These are phyloP conservation scores for Xylaria telfairii DNA, from an alignment of 495 filamentous ascomycete genomes.

Conservation along the genomic window DNA sequence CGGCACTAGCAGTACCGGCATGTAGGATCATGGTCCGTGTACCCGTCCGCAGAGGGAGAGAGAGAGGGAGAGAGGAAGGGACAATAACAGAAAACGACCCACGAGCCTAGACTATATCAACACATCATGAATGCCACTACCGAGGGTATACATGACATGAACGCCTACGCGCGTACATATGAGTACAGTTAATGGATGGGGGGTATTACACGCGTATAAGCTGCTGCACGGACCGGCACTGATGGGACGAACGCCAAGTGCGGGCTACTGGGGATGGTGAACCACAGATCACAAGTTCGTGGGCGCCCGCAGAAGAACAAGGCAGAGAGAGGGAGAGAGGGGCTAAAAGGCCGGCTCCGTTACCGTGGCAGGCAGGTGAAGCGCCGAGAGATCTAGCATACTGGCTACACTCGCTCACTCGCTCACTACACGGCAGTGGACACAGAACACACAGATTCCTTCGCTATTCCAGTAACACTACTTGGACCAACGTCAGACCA, in stretches of 20 bases:
- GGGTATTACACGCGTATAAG: neutral
- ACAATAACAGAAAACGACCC: neutral
- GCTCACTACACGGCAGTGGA: neutral
- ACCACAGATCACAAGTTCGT: constrained; percentile 8
- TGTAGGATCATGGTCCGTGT: constrained; percentile 9
- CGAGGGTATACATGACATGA: neutral
- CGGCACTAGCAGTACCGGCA: constrained; percentile 15
- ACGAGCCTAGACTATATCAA: neutral
- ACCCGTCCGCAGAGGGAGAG: neutral
- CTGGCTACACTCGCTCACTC: too few species aligned
- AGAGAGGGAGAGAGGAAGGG: neutral
- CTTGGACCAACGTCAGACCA: neutral
- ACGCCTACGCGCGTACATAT: neutral
- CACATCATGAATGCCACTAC: neutral
- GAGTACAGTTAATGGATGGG: neutral
- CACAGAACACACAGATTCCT: neutral
- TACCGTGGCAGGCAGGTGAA: neutral
- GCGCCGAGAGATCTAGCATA: neutral
- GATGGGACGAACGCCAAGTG: neutral
- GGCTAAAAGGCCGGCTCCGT: neutral
- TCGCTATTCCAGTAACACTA: neutral
- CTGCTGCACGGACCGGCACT: constrained; percentile 3
- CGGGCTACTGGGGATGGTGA: constrained; percentile 17
- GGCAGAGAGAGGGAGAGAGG: too few species aligned
- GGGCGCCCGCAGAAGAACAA: constrained; percentile 19